A percentile compares a stretch with the other conserved stretches of the same genome.
Evolutionary conservation across 2,329 filamentous ascomycete genomes (phyloP).

Genomic region (Colletotrichum sp.): DNA sequence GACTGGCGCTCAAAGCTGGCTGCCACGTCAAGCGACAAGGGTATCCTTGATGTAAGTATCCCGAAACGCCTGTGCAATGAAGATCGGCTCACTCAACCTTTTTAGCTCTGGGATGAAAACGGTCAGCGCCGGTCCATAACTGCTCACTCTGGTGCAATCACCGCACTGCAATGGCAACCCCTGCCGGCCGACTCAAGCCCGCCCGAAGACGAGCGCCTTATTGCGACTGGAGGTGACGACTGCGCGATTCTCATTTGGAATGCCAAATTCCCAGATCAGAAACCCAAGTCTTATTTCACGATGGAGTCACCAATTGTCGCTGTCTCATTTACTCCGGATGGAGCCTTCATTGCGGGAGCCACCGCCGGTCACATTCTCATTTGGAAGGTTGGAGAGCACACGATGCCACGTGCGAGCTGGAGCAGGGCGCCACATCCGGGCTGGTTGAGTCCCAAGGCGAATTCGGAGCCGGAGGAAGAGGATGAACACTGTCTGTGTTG

Average conservation of each 20-base stretch:
- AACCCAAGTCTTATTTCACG: constrained; percentile 64
- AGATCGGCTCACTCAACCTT: constrained; percentile 1
- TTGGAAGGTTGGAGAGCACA: constrained; percentile 67
- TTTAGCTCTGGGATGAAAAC: constrained; percentile 59
- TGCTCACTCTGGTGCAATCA: constrained; percentile 64
- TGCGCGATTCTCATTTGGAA: constrained; percentile 69
- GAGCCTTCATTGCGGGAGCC: constrained; percentile 66
- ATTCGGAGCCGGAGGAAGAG: constrained; percentile 60
- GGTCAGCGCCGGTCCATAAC: constrained; percentile 61
- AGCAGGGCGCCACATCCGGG: constrained; percentile 58
- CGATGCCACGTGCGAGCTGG: constrained; percentile 66
- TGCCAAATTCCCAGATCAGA: constrained; percentile 54
- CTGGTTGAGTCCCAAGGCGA: constrained; percentile 63
- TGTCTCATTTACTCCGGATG: constrained; percentile 67
- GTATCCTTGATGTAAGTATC: constrained; percentile 62
- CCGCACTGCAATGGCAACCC: constrained; percentile 66
- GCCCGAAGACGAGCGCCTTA: constrained; percentile 56
- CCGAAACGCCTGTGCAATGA: constrained; percentile 14
- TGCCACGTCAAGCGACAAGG: constrained; percentile 65
- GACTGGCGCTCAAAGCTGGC: constrained; percentile 58
- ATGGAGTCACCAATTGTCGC: constrained; percentile 64
- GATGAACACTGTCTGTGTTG: constrained; percentile 67
- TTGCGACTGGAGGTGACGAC: constrained; percentile 68
- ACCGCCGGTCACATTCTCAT: constrained; percentile 64
- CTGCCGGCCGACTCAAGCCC: constrained; percentile 31